Evolutionary conservation across 345 rosid species (phyloP).

Genomic region (Eucalyptus dawsonii): DNA sequence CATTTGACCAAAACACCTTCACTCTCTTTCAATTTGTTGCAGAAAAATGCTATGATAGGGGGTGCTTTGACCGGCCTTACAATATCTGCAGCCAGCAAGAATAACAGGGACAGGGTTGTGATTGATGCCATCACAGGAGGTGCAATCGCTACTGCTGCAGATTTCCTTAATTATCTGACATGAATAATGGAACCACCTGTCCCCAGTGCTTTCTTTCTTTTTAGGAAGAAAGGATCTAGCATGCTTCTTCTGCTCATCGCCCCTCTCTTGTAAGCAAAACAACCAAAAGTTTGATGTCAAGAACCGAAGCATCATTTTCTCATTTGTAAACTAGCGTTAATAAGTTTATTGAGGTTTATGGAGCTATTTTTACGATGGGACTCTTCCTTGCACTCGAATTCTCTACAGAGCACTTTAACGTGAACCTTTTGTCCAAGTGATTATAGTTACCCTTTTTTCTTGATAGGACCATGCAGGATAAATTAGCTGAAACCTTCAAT

Average conservation of each 20-base stretch:
- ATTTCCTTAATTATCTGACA: constrained; percentile 42
- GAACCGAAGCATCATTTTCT: not conserved
- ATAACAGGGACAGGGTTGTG: constrained; percentile 37
- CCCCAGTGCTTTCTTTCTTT: not conserved
- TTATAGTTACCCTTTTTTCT: not conserved
- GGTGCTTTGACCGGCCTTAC: constrained; percentile 74
- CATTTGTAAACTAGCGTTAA: not conserved
- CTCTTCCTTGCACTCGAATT: not conserved
- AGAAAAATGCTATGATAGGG: constrained; percentile 90
- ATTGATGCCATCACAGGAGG: constrained; percentile 65
- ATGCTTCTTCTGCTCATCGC: not conserved
- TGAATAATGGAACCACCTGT: not conserved
- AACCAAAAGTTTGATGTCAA: not conserved
- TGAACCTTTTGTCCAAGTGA: not conserved
- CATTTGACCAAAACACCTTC: not conserved
- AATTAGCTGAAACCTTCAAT: not conserved
- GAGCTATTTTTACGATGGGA: not conserved
- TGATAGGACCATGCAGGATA: not conserved
- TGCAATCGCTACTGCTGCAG: constrained; percentile 76
- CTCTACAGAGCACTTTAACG: not conserved
- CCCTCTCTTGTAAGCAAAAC: not conserved
- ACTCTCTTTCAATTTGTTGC: not conserved
- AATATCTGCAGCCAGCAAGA: constrained; percentile 39
- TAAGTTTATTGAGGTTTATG: not conserved
- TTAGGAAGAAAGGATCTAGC: not conserved